These are phyloP conservation scores for Lentinula sp. DNA, from an alignment of 768 basidiomycete genomes.

Conservation along the genomic window DNA sequence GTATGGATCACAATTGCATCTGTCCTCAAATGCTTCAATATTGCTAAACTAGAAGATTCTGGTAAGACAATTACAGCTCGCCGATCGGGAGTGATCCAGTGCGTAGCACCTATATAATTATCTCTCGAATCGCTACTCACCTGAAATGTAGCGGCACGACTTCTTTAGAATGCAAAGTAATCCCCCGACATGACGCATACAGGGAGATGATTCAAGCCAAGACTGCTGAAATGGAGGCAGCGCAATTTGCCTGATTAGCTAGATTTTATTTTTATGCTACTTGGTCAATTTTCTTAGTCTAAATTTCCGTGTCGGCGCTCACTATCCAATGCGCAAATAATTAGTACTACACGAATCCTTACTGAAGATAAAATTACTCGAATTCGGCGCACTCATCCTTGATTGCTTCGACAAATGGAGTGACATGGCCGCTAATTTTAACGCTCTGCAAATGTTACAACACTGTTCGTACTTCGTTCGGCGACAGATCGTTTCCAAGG, in stretches of 20 bases:
- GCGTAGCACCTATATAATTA: not conserved
- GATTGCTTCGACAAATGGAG: too few species aligned
- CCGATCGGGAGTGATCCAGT: not conserved
- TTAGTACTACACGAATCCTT: too few species aligned
- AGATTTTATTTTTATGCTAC: not conserved
- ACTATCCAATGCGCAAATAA: too few species aligned
- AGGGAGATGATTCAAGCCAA: not conserved
- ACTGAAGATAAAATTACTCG: too few species aligned
- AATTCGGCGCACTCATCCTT: too few species aligned
- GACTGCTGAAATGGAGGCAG: not conserved
- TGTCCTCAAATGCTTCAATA: not conserved
- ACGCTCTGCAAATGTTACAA: too few species aligned
- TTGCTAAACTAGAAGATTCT: not conserved
- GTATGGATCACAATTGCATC: not conserved
- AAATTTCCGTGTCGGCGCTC: too few species aligned
- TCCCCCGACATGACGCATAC: not conserved
- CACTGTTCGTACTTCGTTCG: too few species aligned
- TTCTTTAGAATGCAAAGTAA: not conserved
- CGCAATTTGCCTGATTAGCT: not conserved
- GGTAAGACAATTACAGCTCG: not conserved
- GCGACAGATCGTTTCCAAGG: too few species aligned
- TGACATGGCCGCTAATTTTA: too few species aligned
- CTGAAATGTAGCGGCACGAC: not conserved
- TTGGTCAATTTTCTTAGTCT: too few species aligned
- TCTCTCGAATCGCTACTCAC: not conserved